These are phyloP conservation scores for Haplosporangium gracile DNA, from an alignment of 192 early-diverging fungal species.

Conservation along the genomic window DNA sequence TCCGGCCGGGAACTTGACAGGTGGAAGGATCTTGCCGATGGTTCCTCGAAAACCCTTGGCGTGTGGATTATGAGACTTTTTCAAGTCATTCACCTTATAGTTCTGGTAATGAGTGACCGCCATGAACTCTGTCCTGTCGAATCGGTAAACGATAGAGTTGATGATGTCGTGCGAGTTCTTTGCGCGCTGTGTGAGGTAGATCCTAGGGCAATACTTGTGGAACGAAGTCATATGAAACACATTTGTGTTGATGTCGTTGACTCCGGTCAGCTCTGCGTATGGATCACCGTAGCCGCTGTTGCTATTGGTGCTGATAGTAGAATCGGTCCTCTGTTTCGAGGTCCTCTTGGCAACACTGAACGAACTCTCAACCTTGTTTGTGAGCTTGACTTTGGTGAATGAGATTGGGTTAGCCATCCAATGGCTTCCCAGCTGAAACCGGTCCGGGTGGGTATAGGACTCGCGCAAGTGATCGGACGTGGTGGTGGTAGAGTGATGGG, in stretches of 20 bases:
- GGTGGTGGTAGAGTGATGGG: not conserved
- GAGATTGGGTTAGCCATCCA: constrained; percentile 59
- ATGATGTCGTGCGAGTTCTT: not conserved
- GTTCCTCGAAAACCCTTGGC: constrained; percentile 68
- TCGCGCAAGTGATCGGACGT: not conserved
- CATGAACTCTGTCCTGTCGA: constrained; percentile 65
- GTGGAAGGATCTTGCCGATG: not conserved
- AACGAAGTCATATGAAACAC: constrained; percentile 60
- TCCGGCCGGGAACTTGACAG: not conserved
- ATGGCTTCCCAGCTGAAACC: constrained; percentile 24
- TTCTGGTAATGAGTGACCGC: constrained; percentile 77
- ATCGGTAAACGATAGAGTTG: constrained; percentile 38
- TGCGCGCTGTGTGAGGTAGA: constrained; percentile 60
- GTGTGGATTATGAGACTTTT: constrained; percentile 71
- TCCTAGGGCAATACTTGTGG: constrained; percentile 65
- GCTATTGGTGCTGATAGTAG: not conserved
- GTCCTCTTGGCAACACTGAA: not conserved
- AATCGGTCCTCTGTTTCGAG: not conserved
- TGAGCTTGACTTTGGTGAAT: constrained; percentile 68
- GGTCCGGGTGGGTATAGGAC: constrained; percentile 49
- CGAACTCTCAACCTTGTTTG: constrained; percentile 38
- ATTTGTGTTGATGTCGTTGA: not conserved
- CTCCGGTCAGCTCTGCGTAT: not conserved
- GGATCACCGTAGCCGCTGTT: not conserved
- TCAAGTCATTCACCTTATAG: constrained; percentile 64